These are phyloP conservation scores for Saturnispora sekii DNA, from an alignment of 805 yeast genomes.

Conservation along the genomic window DNA sequence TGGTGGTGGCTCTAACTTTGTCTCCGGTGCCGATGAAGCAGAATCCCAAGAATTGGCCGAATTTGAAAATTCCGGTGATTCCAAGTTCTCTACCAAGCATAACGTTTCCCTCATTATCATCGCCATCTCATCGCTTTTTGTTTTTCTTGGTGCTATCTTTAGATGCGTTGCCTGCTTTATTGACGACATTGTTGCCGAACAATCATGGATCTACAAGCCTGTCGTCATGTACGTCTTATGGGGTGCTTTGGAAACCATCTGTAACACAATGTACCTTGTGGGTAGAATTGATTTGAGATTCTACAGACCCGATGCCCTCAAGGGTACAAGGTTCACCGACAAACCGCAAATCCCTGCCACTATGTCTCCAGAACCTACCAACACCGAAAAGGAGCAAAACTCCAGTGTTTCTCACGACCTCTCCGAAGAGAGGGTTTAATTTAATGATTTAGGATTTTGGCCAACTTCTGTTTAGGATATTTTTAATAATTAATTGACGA, in stretches of 20 bases:
- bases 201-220: constrained; percentile 40
- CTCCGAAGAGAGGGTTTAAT: constrained; percentile 9
- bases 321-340: constrained; percentile 8
- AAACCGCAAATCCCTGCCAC: constrained; percentile 3
- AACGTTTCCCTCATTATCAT: constrained; percentile 41
- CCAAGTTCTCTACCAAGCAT: constrained; percentile 32
- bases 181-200: constrained; percentile 22
- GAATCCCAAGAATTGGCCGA: constrained; percentile 17
- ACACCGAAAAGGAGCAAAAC: constrained; percentile 5
- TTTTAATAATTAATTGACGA: neutral
- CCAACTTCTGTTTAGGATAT: neutral
- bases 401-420: constrained; percentile 6
- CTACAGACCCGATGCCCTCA: constrained; percentile 55
- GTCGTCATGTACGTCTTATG: constrained; percentile 58
- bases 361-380: constrained; percentile 3
- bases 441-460: neutral
- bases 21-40: constrained; percentile 7
- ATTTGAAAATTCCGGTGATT: constrained; percentile 15
- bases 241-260: constrained; percentile 56
- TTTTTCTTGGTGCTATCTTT: constrained; percentile 41
- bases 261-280: constrained; percentile 45
- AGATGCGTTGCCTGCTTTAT: constrained; percentile 41
- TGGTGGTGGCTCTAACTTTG: constrained; percentile 18
- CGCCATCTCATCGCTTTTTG: constrained; percentile 35
- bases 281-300: constrained; percentile 69